phyloP scores from a whole-genome alignment of 768 basidiomycete species.

The Lanmaoa pseudosensibilis region DNA sequence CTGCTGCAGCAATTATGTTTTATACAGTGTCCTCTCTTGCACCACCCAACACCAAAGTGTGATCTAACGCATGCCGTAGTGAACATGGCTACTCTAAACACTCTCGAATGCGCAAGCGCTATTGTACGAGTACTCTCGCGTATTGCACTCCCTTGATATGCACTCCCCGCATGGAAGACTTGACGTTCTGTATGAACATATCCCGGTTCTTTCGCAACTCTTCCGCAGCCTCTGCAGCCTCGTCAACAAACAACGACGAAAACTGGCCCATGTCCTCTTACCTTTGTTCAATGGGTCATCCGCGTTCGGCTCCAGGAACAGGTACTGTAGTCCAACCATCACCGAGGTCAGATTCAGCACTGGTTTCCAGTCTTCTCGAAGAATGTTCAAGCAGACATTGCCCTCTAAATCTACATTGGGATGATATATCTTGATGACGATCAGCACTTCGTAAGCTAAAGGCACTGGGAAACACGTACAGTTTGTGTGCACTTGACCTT shows the following conservation, averaged over 20 bases:
- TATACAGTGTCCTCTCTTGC: slow-evolving; percentile 3
- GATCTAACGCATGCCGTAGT: neutral
- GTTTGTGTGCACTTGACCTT: slow-evolving; percentile 98
- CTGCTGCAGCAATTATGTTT: slow-evolving; percentile 3
- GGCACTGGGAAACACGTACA: slow-evolving; percentile 44
- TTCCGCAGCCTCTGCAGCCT: slow-evolving; percentile 81
- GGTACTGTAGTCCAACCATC: slow-evolving; percentile 97
- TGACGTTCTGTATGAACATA: slow-evolving; percentile 82
- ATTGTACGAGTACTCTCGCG: slow-evolving; percentile 65
- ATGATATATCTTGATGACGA: slow-evolving; percentile 81
- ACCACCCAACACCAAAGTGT: slow-evolving; percentile 4
- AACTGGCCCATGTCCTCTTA: slow-evolving; percentile 36
- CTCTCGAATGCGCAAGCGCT: slow-evolving; percentile 14
- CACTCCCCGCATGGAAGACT: slow-evolving; percentile 81
- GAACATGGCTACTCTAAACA: slow-evolving; percentile 9
- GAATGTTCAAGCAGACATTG: slow-evolving; percentile 97
- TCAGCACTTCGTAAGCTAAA: slow-evolving; percentile 6
- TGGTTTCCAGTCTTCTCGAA: slow-evolving; percentile 99
- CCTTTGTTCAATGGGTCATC: slow-evolving; percentile 99
- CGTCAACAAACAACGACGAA: slow-evolving; percentile 10
- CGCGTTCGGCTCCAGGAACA: slow-evolving; percentile 98
- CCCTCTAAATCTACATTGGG: slow-evolving; percentile 98
- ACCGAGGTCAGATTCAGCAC: slow-evolving; percentile 97
- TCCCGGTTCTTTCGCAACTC: slow-evolving; percentile 90
- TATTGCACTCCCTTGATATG: slow-evolving; percentile 77